Conservation (phyloP, 2,329 filamentous ascomycete genomes). For the Lachnellula hyalina region DNA sequence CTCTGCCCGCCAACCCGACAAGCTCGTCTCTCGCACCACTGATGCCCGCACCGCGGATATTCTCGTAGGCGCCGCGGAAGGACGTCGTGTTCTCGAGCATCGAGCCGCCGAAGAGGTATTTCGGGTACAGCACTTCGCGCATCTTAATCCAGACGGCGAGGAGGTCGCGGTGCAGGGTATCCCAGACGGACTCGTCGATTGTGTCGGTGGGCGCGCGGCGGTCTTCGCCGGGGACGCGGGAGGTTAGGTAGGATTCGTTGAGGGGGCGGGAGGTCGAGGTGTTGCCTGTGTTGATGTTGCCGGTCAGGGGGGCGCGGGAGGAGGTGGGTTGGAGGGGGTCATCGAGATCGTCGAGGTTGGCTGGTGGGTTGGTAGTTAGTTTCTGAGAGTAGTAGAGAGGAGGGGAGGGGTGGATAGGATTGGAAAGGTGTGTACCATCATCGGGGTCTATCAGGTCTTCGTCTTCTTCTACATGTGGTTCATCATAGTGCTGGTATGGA, state of each 20-base stretch:
- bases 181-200: constrained; percentile 96
- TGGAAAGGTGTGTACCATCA: constrained; percentile 50
- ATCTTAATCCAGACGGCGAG: constrained; percentile 96
- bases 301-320: constrained; percentile 74
- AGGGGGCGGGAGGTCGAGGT: constrained; percentile 50
- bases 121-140: constrained; percentile 92
- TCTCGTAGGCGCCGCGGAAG: constrained; percentile 57
- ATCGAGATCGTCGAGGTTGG: constrained; percentile 67
- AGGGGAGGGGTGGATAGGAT: constrained; percentile 16
- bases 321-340: constrained; percentile 86
- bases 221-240: constrained; percentile 87
- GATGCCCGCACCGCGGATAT: constrained; percentile 53
- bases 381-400: constrained; percentile 1
- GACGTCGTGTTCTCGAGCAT: constrained; percentile 54
- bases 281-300: constrained; percentile 61
- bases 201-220: constrained; percentile 84
- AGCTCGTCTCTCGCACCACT: constrained; percentile 58
- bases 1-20: constrained; percentile 53
- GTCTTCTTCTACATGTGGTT: constrained; percentile 50
- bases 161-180: constrained; percentile 88
- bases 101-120: constrained; percentile 75
- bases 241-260: constrained; percentile 79
- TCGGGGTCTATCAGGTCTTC: constrained; percentile 75
- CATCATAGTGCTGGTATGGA: constrained; percentile 54
- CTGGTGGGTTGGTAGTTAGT: constrained; percentile 17